These are phyloP conservation scores for Emergomyces pasteurianus DNA, from an alignment of 2,329 filamentous ascomycete genomes.

Conservation along the genomic window DNA sequence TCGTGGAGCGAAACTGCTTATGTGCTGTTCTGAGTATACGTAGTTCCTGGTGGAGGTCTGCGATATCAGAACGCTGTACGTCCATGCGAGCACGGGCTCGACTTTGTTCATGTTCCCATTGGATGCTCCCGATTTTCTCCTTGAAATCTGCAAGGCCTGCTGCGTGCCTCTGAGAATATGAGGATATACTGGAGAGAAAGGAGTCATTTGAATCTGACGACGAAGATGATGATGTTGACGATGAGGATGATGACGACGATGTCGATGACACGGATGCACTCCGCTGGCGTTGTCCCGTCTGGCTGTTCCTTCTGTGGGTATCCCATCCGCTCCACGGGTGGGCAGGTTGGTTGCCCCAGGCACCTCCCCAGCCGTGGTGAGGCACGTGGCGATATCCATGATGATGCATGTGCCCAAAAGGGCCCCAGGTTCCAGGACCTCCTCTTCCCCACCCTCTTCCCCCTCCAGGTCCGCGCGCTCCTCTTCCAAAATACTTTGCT, in stretches of 20 bases:
- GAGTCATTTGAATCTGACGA: conserved; percentile 3
- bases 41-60: conserved; percentile 5
- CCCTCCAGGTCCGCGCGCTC: conserved; percentile 6
- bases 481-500: conserved; percentile 18
- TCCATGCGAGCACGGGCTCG: background rate
- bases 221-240: conserved; percentile 6
- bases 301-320: background rate
- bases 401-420: background rate
- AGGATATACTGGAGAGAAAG: background rate
- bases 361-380: background rate
- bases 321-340: background rate
- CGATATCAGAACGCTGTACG: background rate
- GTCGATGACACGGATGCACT: conserved; percentile 8
- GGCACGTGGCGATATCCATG: background rate
- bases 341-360: background rate
- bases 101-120: background rate
- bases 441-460: background rate
- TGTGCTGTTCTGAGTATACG: conserved; percentile 5
- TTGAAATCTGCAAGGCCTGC: background rate
- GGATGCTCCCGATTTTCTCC: background rate
- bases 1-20: conserved; percentile 4
- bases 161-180: background rate
- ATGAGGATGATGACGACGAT: conserved; percentile 7
- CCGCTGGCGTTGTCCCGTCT: background rate
- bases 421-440: background rate